Evolutionary conservation across 345 rosid genomes (phyloP).

Genomic region (Gossypium mustelinum): DNA sequence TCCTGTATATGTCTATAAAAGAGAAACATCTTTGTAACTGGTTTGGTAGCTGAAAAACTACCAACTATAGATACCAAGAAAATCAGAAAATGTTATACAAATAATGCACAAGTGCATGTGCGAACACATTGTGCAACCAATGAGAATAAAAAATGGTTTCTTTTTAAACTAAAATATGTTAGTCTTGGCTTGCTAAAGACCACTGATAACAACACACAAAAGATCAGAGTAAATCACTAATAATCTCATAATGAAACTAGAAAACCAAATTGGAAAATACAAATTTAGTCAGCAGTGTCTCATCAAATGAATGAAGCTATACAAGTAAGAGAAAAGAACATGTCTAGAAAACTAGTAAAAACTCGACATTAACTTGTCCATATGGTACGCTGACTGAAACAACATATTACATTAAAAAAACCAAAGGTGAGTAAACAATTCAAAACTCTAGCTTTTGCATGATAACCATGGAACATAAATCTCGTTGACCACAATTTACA

Average conservation of each 20-base stretch:
- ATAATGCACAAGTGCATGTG: not conserved
- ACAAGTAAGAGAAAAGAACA: not conserved
- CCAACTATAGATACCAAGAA: conserved; percentile 8
- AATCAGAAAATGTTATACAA: not conserved
- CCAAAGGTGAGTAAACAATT: not conserved
- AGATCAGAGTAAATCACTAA: not conserved
- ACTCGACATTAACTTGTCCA: not conserved
- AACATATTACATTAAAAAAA: not conserved
- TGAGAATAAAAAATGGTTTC: not conserved
- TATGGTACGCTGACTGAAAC: not conserved
- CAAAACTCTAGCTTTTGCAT: not conserved
- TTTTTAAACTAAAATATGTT: not conserved
- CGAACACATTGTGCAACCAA: not conserved
- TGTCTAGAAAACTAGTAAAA: not conserved
- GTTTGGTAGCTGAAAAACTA: not conserved
- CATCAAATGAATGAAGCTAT: not conserved
- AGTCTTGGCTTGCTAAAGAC: not conserved
- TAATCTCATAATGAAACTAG: not conserved
- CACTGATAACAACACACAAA: not conserved
- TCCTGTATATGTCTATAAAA: conserved; percentile 87
- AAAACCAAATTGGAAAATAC: not conserved
- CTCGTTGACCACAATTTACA: not conserved
- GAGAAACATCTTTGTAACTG: not conserved
- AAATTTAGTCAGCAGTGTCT: not conserved
- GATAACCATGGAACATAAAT: not conserved